A percentile compares a stretch with the other conserved stretches of the same genome.
Conservation (phyloP, 78 protist genomes). For the Dictyostelium firmibasis region DNA sequence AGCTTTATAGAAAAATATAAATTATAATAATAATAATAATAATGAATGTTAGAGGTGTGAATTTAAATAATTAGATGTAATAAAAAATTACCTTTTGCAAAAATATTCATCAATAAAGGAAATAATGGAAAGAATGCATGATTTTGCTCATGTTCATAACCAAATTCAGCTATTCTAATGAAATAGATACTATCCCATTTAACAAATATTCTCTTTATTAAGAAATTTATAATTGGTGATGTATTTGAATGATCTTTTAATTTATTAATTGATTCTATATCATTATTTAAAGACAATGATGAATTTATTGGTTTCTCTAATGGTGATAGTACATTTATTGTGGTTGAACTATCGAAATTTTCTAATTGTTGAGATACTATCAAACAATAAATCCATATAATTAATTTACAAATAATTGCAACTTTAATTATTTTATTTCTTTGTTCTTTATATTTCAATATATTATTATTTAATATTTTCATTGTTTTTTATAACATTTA, state of each 20-base stretch:
- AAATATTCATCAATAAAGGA: slow-evolving; percentile 31
- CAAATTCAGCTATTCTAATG: slow-evolving; percentile 59
- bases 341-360: slow-evolving; percentile 53
- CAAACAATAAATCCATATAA: slow-evolving; percentile 36
- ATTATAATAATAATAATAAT: too few relatives aligned
- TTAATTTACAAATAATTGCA: slow-evolving; percentile 10
- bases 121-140: slow-evolving; percentile 81
- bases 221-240: slow-evolving; percentile 1
- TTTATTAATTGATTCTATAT: background rate
- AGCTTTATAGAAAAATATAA: background rate
- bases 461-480: slow-evolving; percentile 17
- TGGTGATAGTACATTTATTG: slow-evolving; percentile 29
- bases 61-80: too few relatives aligned
- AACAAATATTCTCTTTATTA: slow-evolving; percentile 42
- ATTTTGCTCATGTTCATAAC: slow-evolving; percentile 71
- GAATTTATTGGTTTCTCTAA: background rate
- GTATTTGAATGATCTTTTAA: slow-evolving; percentile 5
- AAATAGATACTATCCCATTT: slow-evolving; percentile 79
- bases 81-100: slow-evolving; percentile 4
- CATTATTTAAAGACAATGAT: background rate
- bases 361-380: slow-evolving; percentile 2
- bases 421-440: slow-evolving; percentile 6
- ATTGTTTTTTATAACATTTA: background rate
- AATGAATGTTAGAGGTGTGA: too few relatives aligned
- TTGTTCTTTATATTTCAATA: background rate